Evolutionary conservation across 768 basidiomycete genomes (phyloP).

Genomic region (Galerina marginata): DNA sequence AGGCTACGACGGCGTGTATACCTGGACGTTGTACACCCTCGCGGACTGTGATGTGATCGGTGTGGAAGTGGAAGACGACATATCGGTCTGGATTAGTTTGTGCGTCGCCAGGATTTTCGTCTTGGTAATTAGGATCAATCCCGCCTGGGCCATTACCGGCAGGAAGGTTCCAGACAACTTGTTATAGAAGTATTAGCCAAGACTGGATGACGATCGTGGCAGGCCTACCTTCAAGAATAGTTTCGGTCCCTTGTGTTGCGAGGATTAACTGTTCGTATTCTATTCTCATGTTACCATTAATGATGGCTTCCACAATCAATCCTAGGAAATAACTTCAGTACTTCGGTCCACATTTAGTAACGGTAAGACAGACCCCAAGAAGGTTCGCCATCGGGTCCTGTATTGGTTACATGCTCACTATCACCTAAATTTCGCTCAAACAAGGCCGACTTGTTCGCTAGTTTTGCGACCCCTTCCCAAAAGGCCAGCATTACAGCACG

Average conservation of each 20-base stretch:
- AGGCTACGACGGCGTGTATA: not conserved
- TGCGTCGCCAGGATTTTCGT: not conserved
- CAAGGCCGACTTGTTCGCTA: not conserved
- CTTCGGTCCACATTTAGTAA: too few relatives aligned
- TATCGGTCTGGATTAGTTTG: not conserved
- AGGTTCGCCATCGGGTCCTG: not conserved
- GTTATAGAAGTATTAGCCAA: not conserved
- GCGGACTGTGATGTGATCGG: not conserved
- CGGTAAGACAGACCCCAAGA: not conserved
- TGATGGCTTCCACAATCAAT: not conserved
- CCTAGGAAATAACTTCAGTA: not conserved
- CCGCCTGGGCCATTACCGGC: not conserved
- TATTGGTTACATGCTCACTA: not conserved
- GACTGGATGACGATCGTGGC: not conserved
- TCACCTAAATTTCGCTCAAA: not conserved
- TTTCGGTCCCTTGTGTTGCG: not conserved
- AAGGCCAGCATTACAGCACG: too few relatives aligned
- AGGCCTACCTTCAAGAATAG: not conserved
- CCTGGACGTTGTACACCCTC: not conserved
- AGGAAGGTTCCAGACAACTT: not conserved
- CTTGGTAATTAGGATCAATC: not conserved
- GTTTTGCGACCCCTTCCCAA: too few relatives aligned
- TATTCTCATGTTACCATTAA: not conserved
- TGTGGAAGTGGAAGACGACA: slow-evolving; percentile 1
- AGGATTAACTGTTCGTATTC: not conserved